A percentile compares a stretch with the other conserved stretches of the same genome.
Evolutionary conservation across 2,329 filamentous ascomycete genomes (phyloP).

Genomic region (Trichoderma sp.): DNA sequence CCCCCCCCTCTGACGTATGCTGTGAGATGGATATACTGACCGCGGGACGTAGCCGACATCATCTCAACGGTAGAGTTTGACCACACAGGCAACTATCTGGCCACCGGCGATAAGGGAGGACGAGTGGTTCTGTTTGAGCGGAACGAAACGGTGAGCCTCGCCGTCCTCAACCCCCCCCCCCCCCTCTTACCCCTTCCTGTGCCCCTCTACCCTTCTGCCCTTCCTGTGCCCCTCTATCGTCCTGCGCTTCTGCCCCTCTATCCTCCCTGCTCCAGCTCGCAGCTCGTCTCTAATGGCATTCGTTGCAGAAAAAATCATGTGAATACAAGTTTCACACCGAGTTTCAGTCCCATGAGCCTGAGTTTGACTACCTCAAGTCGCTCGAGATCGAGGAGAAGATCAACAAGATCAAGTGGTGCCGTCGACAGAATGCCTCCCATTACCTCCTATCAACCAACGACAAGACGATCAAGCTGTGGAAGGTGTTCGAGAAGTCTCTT

Average conservation of each 20-base stretch:
- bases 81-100: constrained; percentile 85
- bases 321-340: constrained; percentile 99
- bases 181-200: neutral
- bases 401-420: constrained; percentile 99
- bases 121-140: constrained; percentile 85
- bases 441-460: constrained; percentile 98
- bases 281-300: neutral
- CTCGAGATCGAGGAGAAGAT: constrained; percentile 99
- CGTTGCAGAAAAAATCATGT: constrained; percentile 92
- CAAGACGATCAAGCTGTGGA: constrained; percentile 99
- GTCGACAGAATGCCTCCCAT: constrained; percentile 96
- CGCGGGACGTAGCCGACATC: constrained; percentile 68
- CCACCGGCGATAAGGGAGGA: constrained; percentile 87
- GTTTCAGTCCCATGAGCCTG: constrained; percentile 98
- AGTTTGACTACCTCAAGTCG: constrained; percentile 99
- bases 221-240: no score
- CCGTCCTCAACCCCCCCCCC: neutral
- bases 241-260: constrained; percentile 35
- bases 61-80: constrained; percentile 91
- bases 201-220: no score
- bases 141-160: constrained; percentile 80
- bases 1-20: constrained; percentile 26
- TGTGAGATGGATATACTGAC: constrained; percentile 19
- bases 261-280: constrained; percentile 38
- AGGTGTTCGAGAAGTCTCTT: constrained; percentile 98